phyloP scores from a whole-genome alignment of 2,329 filamentous ascomycete species.

The Microascus cirrosus region DNA sequence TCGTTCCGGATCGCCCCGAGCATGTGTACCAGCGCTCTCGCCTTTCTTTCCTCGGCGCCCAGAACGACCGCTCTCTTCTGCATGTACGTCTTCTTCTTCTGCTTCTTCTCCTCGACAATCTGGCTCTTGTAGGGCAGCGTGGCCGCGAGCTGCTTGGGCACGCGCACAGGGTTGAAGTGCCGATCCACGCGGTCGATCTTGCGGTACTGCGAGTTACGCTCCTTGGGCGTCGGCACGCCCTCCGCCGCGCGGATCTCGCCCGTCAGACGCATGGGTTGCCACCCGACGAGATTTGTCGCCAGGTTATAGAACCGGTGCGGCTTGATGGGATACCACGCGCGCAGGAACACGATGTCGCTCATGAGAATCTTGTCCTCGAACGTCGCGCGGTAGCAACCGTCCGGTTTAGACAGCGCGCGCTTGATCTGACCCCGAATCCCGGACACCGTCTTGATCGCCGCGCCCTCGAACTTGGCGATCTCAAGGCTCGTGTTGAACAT shows the following conservation, averaged over 20 bases:
- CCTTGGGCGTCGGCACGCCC: constrained; percentile 63
- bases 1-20: constrained; percentile 84
- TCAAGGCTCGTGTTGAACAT: constrained; percentile 94
- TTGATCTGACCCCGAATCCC: constrained; percentile 97
- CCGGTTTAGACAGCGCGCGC: constrained; percentile 81
- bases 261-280: constrained; percentile 89
- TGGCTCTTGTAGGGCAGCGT: constrained; percentile 89
- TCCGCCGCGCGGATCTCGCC: constrained; percentile 77
- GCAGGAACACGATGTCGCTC: constrained; percentile 90
- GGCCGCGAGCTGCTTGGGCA: constrained; percentile 71
- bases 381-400: constrained; percentile 91
- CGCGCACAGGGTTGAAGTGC: constrained; percentile 67
- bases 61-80: constrained; percentile 91
- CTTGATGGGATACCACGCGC: constrained; percentile 94
- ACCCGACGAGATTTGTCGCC: constrained; percentile 84
- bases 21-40: constrained; percentile 83
- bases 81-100: constrained; percentile 75
- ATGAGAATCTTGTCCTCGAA: constrained; percentile 98
- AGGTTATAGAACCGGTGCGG: constrained; percentile 96
- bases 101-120: constrained; percentile 69
- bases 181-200: constrained; percentile 52
- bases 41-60: constrained; percentile 78
- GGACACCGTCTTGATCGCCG: constrained; percentile 89
- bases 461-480: constrained; percentile 96
- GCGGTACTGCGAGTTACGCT: constrained; percentile 79